Evolutionary conservation across 2,329 filamentous ascomycete species (phyloP), one percentile per base, ranked within the genome.

Genomic region (Pseudonectria buxi): DNA sequence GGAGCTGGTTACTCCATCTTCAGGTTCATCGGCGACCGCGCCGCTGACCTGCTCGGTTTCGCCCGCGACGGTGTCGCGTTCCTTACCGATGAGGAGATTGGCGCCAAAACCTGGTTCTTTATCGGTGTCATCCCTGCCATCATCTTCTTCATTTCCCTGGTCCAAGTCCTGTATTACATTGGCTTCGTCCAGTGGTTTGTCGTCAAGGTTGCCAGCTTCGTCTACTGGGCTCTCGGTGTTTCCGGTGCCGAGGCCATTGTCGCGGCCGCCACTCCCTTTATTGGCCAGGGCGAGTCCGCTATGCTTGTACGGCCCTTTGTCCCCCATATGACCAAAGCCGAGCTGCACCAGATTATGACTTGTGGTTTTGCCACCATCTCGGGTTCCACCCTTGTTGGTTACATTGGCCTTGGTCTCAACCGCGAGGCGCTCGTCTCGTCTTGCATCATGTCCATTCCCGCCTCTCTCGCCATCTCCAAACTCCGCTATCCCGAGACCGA

Each of bases 391-490:
- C 68, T 95, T 26, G 82, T 92, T 18, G 85, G 84, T 11, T 95
- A 94, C 61, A 89, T 95, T 44, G 68, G 71, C 18, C 78, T 95
- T 51, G 88, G 88, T 27, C 71, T 95, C 36, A 92, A 88, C 59
- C 71, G 85, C 1, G 83, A 94, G 58, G 88, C 86, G 3, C 71
- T 95, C 30, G 83, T 95, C 18, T 94, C 86, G 3, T 89, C 85
- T 7, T 95, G 88, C 57, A 88, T 95, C 59, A 95, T 95, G 89
- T 89, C 83, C 51, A 95, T 95, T 45, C 89, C 89, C 0, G 88
- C 88, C 1, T 94, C 87, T 4, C 72, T 95, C 11, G 88, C 88
- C 33, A 81, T 92, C 42, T 90, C 84, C 45, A 95, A 95, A 67
- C 72, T 95, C 51, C 83, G 89, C 38, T 95, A 83, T 59, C 89